Conservation (phyloP, 495 filamentous ascomycete genomes). For the Thermochaetoides thermophila region DNA sequence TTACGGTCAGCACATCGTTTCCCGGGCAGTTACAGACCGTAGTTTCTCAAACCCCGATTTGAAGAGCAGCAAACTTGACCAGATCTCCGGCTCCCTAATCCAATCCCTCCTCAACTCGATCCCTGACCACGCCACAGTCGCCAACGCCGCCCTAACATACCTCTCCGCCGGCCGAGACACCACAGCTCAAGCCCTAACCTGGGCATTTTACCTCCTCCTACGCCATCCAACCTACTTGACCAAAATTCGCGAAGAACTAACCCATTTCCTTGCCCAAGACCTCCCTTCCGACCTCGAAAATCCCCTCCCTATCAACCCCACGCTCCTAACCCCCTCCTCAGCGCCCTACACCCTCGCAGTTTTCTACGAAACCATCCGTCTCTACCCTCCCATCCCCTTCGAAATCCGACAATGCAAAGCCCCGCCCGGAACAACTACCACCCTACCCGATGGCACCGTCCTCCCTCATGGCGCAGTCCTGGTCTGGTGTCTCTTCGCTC, state of each 20-base stretch:
- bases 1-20: slow-evolving; percentile 38
- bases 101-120: slow-evolving; percentile 41
- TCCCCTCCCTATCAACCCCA: neutral
- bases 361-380: slow-evolving; percentile 40
- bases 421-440: too few species aligned
- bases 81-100: slow-evolving; percentile 39
- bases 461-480: slow-evolving; percentile 36
- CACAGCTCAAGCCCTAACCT: slow-evolving; percentile 44
- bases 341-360: slow-evolving; percentile 35
- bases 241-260: slow-evolving; percentile 29
- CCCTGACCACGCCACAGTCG: slow-evolving; percentile 30
- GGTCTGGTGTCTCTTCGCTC: slow-evolving; percentile 45
- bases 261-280: slow-evolving; percentile 5
- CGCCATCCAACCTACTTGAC: slow-evolving; percentile 23
- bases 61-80: slow-evolving; percentile 18
- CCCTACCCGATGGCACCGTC: slow-evolving; percentile 43
- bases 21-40: slow-evolving; percentile 27
- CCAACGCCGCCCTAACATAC: slow-evolving; percentile 47
- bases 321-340: neutral
- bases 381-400: slow-evolving; percentile 46
- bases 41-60: slow-evolving; percentile 1
- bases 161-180: slow-evolving; percentile 46
- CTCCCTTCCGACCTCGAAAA: too few species aligned
- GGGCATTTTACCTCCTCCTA: slow-evolving; percentile 44
- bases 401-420: slow-evolving; percentile 42